These are phyloP conservation scores for Vaccinium darrowii DNA, from an alignment of 148 eudicot species.

Conservation along the genomic window DNA sequence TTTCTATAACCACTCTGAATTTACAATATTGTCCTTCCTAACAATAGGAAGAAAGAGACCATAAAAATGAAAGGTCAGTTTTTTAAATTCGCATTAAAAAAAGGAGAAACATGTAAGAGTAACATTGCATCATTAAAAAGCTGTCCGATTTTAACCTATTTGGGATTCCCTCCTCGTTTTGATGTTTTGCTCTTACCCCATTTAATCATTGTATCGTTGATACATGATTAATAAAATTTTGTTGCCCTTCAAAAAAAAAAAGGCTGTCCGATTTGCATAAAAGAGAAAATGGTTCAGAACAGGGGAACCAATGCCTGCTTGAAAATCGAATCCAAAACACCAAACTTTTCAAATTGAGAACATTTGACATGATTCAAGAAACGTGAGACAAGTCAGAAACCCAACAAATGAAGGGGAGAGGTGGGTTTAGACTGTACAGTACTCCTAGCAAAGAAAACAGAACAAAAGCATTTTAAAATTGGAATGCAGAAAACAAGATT, in stretches of 20 bases:
- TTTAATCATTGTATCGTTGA: too few relatives aligned
- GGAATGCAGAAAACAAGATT: not conserved
- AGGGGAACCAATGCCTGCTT: not conserved
- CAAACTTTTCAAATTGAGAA: not conserved
- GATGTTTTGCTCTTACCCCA: too few relatives aligned
- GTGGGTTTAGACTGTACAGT: not conserved
- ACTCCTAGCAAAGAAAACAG: not conserved
- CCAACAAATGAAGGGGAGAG: not conserved
- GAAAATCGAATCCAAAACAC: not conserved
- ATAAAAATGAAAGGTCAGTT: too few relatives aligned
- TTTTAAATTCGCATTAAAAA: too few relatives aligned
- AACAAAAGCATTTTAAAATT: not conserved
- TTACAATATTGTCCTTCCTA: too few relatives aligned
- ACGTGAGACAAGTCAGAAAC: not conserved
- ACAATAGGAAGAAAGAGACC: too few relatives aligned
- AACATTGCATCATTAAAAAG: conserved; percentile 11
- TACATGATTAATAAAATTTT: too few relatives aligned
- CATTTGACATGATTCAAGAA: not conserved
- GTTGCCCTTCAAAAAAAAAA: too few relatives aligned
- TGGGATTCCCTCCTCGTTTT: too few relatives aligned
- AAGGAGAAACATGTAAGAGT: not conserved
- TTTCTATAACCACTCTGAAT: too few relatives aligned
- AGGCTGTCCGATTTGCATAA: not conserved
- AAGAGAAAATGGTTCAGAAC: not conserved
- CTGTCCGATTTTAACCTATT: not conserved